These are phyloP conservation scores for Plasmodium cynomolgi DNA, from an alignment of 169 alveolate genomes.

Conservation along the genomic window DNA sequence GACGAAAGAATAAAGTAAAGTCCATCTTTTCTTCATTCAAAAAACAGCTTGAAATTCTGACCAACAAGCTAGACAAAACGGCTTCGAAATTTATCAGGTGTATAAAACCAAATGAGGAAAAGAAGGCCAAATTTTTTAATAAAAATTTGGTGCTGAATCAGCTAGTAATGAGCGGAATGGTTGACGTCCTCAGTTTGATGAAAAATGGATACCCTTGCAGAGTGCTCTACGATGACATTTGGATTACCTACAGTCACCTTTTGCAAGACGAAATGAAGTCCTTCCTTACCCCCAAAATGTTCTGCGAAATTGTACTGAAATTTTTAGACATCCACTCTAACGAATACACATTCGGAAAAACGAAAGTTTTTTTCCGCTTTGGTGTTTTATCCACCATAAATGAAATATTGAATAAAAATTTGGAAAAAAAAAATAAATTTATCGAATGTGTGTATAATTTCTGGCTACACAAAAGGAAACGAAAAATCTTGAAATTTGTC, in stretches of 20 bases:
- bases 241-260: conserved; percentile 71
- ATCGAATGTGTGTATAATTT: conserved; percentile 75
- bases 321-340: conserved; percentile 70
- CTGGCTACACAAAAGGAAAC: conserved; percentile 65
- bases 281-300: conserved; percentile 74
- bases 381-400: conserved; percentile 78
- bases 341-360: conserved; percentile 79
- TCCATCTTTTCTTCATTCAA: conserved; percentile 73
- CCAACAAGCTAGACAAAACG: conserved; percentile 75
- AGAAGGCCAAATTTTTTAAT: conserved; percentile 71
- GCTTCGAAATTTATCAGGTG: conserved; percentile 80
- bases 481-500: conserved; percentile 38
- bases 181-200: conserved; percentile 80
- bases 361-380: conserved; percentile 81
- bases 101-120: conserved; percentile 79
- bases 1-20: conserved; percentile 36
- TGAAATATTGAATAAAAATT: conserved; percentile 76
- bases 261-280: conserved; percentile 71
- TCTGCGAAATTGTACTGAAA: conserved; percentile 73
- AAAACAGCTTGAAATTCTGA: conserved; percentile 77
- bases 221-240: conserved; percentile 76
- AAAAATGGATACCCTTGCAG: conserved; percentile 82
- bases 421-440: conserved; percentile 69
- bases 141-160: conserved; percentile 78
- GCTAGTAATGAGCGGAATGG: conserved; percentile 80